Conservation (phyloP, 23 red algal genomes). For the Pyropia yezoensis region DNA sequence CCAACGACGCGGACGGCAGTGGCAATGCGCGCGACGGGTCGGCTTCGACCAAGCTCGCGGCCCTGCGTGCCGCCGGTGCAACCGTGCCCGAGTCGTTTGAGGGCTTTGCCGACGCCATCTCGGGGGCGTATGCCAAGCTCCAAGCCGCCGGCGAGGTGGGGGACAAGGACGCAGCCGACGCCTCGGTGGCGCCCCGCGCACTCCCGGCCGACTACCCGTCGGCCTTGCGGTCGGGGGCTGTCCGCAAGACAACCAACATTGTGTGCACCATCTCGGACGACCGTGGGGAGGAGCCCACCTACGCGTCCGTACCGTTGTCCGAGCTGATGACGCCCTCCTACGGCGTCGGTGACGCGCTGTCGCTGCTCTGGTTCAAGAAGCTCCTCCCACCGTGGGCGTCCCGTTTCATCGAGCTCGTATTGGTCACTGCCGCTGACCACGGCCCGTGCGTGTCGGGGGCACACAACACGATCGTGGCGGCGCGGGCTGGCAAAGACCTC, state of each 20-base stretch:
- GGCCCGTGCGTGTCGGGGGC: slow-evolving; percentile 94
- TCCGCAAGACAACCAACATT: slow-evolving; percentile 95
- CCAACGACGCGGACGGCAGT: no score
- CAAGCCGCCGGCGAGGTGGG: slow-evolving; percentile 31
- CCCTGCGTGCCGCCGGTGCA: slow-evolving; percentile 65
- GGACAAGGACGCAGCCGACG: slow-evolving; percentile 32
- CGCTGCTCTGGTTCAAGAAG: slow-evolving; percentile 97
- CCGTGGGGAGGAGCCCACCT: slow-evolving; percentile 89
- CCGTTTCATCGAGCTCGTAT: slow-evolving; percentile 90
- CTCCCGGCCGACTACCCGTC: slow-evolving; percentile 77
- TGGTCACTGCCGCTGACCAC: slow-evolving; percentile 95
- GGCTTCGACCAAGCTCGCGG: slow-evolving; percentile 74
- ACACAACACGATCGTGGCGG: slow-evolving; percentile 97
- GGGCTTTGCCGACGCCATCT: slow-evolving; percentile 51
- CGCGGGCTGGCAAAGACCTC: slow-evolving; percentile 87
- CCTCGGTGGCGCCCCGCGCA: slow-evolving; percentile 52
- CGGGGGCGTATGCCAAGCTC: slow-evolving; percentile 43
- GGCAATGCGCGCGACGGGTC: slow-evolving; percentile 46
- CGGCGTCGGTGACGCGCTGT: slow-evolving; percentile 90
- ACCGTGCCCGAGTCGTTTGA: slow-evolving; percentile 77
- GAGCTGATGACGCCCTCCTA: slow-evolving; percentile 67
- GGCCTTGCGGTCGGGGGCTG: slow-evolving; percentile 69
- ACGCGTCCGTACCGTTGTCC: slow-evolving; percentile 77
- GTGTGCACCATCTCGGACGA: slow-evolving; percentile 96
- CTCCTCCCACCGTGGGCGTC: slow-evolving; percentile 89